These are phyloP conservation scores for Linum lewisii DNA, from an alignment of 345 rosid species.

Conservation along the genomic window DNA sequence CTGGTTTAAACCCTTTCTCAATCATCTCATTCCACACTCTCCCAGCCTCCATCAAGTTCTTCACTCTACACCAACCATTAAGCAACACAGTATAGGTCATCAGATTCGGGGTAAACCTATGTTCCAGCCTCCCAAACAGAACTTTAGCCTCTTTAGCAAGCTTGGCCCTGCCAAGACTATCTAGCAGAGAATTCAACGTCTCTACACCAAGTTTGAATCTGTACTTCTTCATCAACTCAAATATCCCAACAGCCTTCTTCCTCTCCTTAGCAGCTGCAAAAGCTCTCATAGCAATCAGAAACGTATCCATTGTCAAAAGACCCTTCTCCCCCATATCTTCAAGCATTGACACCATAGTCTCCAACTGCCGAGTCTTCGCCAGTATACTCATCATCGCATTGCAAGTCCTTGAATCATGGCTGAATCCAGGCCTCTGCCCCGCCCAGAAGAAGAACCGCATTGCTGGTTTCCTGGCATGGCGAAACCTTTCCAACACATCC, in stretches of 20 bases:
- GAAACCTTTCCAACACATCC: slow-evolving; percentile 49
- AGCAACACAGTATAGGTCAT: slow-evolving; percentile 68
- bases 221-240: slow-evolving; percentile 86
- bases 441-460: slow-evolving; percentile 88
- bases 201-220: slow-evolving; percentile 56
- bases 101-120: slow-evolving; percentile 63
- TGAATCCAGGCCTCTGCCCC: slow-evolving; percentile 41
- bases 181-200: slow-evolving; percentile 65
- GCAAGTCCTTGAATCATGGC: slow-evolving; percentile 68
- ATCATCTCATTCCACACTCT: slow-evolving; percentile 83
- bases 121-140: slow-evolving; percentile 62
- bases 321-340: slow-evolving; percentile 78
- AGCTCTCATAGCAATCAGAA: slow-evolving; percentile 58
- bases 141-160: slow-evolving; percentile 76
- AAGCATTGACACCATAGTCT: slow-evolving; percentile 74
- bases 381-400: slow-evolving; percentile 65
- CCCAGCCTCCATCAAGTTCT: slow-evolving; percentile 87
- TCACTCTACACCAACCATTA: slow-evolving; percentile 69
- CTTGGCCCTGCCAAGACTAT: slow-evolving; percentile 69
- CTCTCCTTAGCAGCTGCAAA: slow-evolving; percentile 90
- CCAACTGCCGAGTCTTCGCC: slow-evolving; percentile 72
- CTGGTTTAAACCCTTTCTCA: slow-evolving; percentile 72
- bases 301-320: slow-evolving; percentile 58
- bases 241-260: slow-evolving; percentile 75
- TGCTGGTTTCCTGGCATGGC: slow-evolving; percentile 80